Evolutionary conservation across 441 rosid species (phyloP).

Genomic region (Croton laevigatus): DNA sequence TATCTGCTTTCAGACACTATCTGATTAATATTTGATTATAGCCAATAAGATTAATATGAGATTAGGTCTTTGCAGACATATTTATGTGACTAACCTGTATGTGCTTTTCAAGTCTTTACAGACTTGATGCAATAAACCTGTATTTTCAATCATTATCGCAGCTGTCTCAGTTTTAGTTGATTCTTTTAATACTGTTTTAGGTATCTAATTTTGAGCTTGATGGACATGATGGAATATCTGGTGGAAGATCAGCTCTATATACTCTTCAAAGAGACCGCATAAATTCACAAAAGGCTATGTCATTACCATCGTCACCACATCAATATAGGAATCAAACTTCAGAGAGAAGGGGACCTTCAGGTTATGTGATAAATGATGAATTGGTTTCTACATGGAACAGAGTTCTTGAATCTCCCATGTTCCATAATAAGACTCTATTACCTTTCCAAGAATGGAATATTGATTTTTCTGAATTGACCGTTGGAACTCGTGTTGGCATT

Average conservation of each 20-base stretch:
- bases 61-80: background rate
- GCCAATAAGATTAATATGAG: background rate
- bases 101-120: background rate
- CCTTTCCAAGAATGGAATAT: constrained; percentile 95
- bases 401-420: constrained; percentile 90
- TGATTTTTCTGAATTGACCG: constrained; percentile 86
- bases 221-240: constrained; percentile 57
- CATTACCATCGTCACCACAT: constrained; percentile 95
- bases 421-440: constrained; percentile 67
- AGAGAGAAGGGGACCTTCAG: constrained; percentile 52
- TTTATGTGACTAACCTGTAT: background rate
- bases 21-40: background rate
- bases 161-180: constrained; percentile 14
- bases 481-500: constrained; percentile 98
- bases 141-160: constrained; percentile 6
- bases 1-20: too few species aligned
- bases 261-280: constrained; percentile 49
- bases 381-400: constrained; percentile 71
- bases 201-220: constrained; percentile 54
- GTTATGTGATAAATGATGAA: constrained; percentile 45
- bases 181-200: constrained; percentile 35
- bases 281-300: constrained; percentile 88
- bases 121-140: background rate
- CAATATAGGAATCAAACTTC: constrained; percentile 63
- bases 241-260: constrained; percentile 59